A percentile compares a stretch with the other conserved stretches of the same genome.
phyloP scores from a whole-genome alignment of 306 rosid species.

The Canavalia ensiformis region DNA sequence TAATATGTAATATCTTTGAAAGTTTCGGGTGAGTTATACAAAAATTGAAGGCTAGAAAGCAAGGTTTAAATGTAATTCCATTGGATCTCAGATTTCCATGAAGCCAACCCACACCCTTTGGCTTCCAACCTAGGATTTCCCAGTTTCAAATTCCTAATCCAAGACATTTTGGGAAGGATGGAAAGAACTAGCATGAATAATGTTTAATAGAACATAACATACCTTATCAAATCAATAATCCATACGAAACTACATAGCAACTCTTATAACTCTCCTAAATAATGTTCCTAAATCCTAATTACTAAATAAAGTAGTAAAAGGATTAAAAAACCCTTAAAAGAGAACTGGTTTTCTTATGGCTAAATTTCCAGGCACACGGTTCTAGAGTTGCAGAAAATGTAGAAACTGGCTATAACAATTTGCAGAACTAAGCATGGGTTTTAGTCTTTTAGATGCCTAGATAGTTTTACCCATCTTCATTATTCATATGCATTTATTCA shows the following conservation, averaged over 20 bases:
- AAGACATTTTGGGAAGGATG: too few relatives aligned
- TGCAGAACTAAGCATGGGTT: neutral
- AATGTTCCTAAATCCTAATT: too few relatives aligned
- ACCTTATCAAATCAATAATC: neutral
- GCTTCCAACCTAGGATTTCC: neutral
- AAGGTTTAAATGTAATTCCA: neutral
- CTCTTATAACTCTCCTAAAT: neutral
- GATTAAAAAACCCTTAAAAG: neutral
- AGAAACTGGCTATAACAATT: neutral
- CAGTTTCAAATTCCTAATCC: neutral
- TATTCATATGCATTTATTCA: neutral
- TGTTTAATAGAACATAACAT: neutral
- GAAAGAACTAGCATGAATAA: neutral
- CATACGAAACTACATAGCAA: neutral
- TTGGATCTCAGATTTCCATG: neutral
- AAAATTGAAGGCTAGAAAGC: neutral
- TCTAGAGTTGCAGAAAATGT: neutral
- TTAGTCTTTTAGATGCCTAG: neutral
- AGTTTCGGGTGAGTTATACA: neutral
- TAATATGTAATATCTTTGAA: too few relatives aligned
- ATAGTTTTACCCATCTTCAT: neutral
- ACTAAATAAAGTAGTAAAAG: neutral
- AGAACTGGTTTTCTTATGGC: neutral
- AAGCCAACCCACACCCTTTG: neutral
- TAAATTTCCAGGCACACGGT: constrained; percentile 4